A percentile compares a stretch with the other conserved stretches of the same genome.
These are phyloP conservation scores for Rhizoclosmatium sp. DNA, from an alignment of 192 early-diverging fungal genomes.

Conservation along the genomic window DNA sequence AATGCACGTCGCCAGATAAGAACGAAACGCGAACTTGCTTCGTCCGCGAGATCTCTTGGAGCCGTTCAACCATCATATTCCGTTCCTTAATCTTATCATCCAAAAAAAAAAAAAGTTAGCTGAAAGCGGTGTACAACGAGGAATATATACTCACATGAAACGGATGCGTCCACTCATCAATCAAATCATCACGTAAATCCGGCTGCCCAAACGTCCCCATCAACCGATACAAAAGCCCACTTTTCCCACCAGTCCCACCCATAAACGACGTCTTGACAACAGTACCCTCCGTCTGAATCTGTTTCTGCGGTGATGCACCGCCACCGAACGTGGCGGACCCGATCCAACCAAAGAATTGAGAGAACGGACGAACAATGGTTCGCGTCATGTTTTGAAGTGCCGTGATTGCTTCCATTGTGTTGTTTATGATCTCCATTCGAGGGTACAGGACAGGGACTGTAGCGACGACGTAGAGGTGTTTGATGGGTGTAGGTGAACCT, in stretches of 20 bases:
- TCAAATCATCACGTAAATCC: slow-evolving; percentile 86
- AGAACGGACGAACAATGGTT: background rate
- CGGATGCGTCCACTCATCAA: slow-evolving; percentile 69
- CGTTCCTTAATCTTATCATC: slow-evolving; percentile 63
- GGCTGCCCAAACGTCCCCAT: slow-evolving; percentile 85
- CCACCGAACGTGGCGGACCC: background rate
- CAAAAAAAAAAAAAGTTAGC: too few relatives aligned
- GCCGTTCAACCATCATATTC: slow-evolving; percentile 63
- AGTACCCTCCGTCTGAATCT: too few relatives aligned
- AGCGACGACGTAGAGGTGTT: slow-evolving; percentile 26
- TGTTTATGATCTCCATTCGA: slow-evolving; percentile 17
- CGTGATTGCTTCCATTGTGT: slow-evolving; percentile 14
- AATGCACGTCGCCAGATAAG: slow-evolving; percentile 82
- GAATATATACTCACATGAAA: slow-evolving; percentile 30
- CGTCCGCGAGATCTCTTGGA: slow-evolving; percentile 71
- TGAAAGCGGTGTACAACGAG: too few relatives aligned
- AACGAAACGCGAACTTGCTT: slow-evolving; percentile 76
- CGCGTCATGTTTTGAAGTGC: background rate
- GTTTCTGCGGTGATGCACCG: too few relatives aligned
- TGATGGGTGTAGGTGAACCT: background rate
- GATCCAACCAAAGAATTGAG: background rate
- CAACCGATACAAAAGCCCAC: slow-evolving; percentile 44
- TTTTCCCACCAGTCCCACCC: background rate
- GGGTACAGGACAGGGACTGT: slow-evolving; percentile 32
- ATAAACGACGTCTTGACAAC: background rate